Percentiles rank a stretch among this genome's conserved stretches.
Evolutionary conservation across 2,329 filamentous ascomycete species (phyloP).

Genomic region (Bipolaris victoriae): DNA sequence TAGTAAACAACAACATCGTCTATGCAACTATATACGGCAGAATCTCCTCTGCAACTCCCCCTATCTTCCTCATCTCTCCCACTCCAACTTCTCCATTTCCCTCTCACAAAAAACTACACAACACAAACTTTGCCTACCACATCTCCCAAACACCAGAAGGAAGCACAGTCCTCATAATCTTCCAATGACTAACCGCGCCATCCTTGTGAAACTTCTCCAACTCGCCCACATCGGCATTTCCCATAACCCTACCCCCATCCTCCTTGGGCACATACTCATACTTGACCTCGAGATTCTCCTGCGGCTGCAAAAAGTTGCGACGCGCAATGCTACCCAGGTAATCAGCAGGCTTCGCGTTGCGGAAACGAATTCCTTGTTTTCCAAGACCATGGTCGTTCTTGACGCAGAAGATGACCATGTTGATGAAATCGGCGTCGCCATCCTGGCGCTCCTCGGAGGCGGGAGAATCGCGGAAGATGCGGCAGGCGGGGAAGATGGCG

Average conservation of each 20-base stretch:
- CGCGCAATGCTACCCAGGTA: slow-evolving; percentile 74
- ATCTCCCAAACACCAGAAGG: slow-evolving; percentile 82
- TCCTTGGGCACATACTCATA: slow-evolving; percentile 37
- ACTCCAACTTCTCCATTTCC: too few species aligned
- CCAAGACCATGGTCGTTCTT: slow-evolving; percentile 58
- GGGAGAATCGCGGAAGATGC: slow-evolving; percentile 82
- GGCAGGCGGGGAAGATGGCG: slow-evolving; percentile 84
- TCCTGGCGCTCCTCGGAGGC: slow-evolving; percentile 52
- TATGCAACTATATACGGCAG: too few species aligned
- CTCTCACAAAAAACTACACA: too few species aligned
- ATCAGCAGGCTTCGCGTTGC: slow-evolving; percentile 68
- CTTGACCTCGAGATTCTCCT: slow-evolving; percentile 67
- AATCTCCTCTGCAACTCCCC: too few species aligned
- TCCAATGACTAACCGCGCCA: slow-evolving; percentile 86
- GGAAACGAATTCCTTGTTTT: slow-evolving; percentile 65
- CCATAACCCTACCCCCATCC: slow-evolving; percentile 61
- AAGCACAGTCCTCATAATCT: slow-evolving; percentile 84
- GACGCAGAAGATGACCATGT: slow-evolving; percentile 94
- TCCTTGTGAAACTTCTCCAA: slow-evolving; percentile 74
- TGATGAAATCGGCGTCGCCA: slow-evolving; percentile 74
- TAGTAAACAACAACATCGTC: too few species aligned
- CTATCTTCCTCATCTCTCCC: too few species aligned
- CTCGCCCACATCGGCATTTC: slow-evolving; percentile 67
- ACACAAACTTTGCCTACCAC: slow-evolving; percentile 63
- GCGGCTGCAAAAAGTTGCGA: slow-evolving; percentile 72